Evolutionary conservation across 768 basidiomycete species (phyloP), one percentile per base, ranked within the genome.

Genomic region (Pleurotus citrinopileatus): DNA sequence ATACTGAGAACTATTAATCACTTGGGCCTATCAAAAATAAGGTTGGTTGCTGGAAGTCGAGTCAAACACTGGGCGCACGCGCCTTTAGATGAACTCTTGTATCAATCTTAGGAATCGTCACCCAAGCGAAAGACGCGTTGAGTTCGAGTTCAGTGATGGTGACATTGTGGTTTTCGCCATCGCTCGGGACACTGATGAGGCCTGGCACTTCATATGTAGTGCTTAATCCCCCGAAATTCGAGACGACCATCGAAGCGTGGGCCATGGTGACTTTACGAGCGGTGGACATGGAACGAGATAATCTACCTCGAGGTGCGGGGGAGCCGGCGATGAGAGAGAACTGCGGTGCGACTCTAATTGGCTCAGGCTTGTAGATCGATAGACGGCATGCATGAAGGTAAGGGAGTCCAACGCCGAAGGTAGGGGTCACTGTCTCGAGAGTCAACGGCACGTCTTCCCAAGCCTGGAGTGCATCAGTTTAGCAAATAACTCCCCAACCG

Each of bases 1-100:
- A 46, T 70, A 75, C 26, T 74, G 68, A 0, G 73, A 74, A 2
- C 64, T 62, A 53, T 77, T 77, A 50, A 62, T 66, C 2, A 40
- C 38, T n/a, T 40, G 19, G 17, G 38, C 38, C 38, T 40, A 7
- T 40, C 38, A 40, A 12, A 2, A 2, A 7, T n/a, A n/a, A 1
- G 3, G 32, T n/a, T 9, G 2, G 32, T 34, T 9, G n/a, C 7
- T 34, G 15, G 7, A 15, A 34, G 32, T 34, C 15, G 32, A 34
- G 7, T 34, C n/a, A n/a, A 40, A 40, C n/a, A n/a, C n/a, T 17
- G n/a, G n/a, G n/a, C 8, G 17, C 17, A 19, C 38, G 38, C 20
- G 66, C 67, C 68, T 52, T 62, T 5, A 64, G 22, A 56, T 60
- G 59, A 10, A 65, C 61, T 55, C 59, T 70, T 1, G 66, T 57